These are phyloP conservation scores for Botrytis paeoniae DNA, from an alignment of 2,329 filamentous ascomycete species.

Conservation along the genomic window DNA sequence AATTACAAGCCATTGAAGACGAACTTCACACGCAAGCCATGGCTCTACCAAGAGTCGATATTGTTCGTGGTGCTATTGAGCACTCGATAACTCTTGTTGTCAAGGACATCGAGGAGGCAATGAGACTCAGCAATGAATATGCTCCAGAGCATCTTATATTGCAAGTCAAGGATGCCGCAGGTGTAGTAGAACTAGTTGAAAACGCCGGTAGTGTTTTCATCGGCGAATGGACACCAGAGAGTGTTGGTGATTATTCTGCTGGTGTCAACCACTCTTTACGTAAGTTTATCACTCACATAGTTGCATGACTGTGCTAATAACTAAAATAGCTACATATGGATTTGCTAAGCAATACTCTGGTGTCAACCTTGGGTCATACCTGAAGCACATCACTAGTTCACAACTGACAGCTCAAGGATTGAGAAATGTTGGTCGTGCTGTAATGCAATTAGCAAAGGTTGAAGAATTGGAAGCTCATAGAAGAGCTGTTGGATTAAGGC, in stretches of 20 bases:
- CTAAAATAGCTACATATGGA: slow-evolving; percentile 77
- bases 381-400: slow-evolving; percentile 96
- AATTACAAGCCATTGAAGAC: slow-evolving; percentile 82
- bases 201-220: slow-evolving; percentile 97
- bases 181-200: slow-evolving; percentile 73
- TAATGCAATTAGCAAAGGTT: slow-evolving; percentile 92
- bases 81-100: slow-evolving; percentile 89
- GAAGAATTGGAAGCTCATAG: slow-evolving; percentile 94
- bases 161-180: slow-evolving; percentile 75
- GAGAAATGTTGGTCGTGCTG: slow-evolving; percentile 78
- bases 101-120: slow-evolving; percentile 66
- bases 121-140: slow-evolving; percentile 86
- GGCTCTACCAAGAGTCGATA: slow-evolving; percentile 84
- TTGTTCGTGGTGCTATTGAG: slow-evolving; percentile 83
- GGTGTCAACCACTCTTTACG: slow-evolving; percentile 96
- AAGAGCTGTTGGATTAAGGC: slow-evolving; percentile 63
- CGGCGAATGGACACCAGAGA: slow-evolving; percentile 94
- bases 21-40: slow-evolving; percentile 85
- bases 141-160: slow-evolving; percentile 96
- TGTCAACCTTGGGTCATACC: slow-evolving; percentile 91
- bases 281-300: slow-evolving; percentile 52
- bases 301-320: slow-evolving; percentile 1
- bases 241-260: slow-evolving; percentile 95
- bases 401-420: slow-evolving; percentile 84
- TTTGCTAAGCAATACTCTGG: slow-evolving; percentile 98